Evolutionary conservation across 129 eudicot genomes (phyloP).

Genomic region (Deinandra increscens): DNA sequence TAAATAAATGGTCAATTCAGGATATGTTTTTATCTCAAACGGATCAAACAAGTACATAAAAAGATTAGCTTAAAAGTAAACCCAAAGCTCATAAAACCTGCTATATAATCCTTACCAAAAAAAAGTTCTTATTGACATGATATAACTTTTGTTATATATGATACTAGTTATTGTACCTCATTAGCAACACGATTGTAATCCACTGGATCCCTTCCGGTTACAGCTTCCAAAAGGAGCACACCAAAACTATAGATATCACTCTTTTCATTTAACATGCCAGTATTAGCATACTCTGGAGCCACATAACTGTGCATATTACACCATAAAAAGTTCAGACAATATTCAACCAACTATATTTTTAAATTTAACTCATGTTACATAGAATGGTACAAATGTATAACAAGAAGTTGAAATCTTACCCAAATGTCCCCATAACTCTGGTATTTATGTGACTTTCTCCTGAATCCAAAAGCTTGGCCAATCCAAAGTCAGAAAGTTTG

Average conservation of each 20-base stretch:
- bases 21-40: neutral
- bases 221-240: slow-evolving; percentile 75
- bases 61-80: neutral
- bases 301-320: slow-evolving; percentile 58
- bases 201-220: slow-evolving; percentile 97
- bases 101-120: neutral
- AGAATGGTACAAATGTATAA: neutral
- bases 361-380: slow-evolving; percentile 4
- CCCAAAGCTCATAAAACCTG: neutral
- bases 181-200: slow-evolving; percentile 83
- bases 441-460: slow-evolving; percentile 95
- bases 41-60: neutral
- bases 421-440: slow-evolving; percentile 98
- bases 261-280: slow-evolving; percentile 89
- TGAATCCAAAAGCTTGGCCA: slow-evolving; percentile 92
- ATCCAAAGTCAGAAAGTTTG: slow-evolving; percentile 90
- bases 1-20: neutral
- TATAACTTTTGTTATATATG: neutral
- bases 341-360: neutral
- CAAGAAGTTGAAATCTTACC: slow-evolving; percentile 44
- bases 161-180: slow-evolving; percentile 53
- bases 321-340: neutral
- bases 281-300: slow-evolving; percentile 96
- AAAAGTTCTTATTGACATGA: neutral
- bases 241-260: slow-evolving; percentile 96